Evolutionary conservation across 805 yeast genomes (phyloP).

Genomic region (Barnettozyma sp.): DNA sequence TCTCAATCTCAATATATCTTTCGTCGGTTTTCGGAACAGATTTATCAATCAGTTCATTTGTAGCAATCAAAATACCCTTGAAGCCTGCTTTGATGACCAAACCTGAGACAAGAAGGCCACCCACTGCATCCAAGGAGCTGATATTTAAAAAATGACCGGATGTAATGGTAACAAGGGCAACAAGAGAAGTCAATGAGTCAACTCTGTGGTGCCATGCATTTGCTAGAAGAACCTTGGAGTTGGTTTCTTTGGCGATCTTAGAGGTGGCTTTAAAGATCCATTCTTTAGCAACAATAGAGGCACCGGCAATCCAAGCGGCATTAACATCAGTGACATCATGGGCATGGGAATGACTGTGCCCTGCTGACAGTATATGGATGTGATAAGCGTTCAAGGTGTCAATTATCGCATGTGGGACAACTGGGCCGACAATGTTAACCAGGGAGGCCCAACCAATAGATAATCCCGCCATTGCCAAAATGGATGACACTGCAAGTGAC

Average conservation of each 20-base stretch:
- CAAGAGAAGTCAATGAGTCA: constrained; percentile 86
- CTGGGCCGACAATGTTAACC: constrained; percentile 57
- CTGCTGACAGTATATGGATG: constrained; percentile 35
- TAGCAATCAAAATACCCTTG: constrained; percentile 61
- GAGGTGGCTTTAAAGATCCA: constrained; percentile 80
- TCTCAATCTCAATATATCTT: constrained; percentile 38
- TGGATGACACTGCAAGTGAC: constrained; percentile 77
- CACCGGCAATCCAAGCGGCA: constrained; percentile 96
- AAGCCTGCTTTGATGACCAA: constrained; percentile 82
- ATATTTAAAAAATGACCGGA: constrained; percentile 74
- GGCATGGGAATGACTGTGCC: constrained; percentile 27
- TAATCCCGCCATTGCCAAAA: constrained; percentile 79
- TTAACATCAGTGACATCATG: constrained; percentile 58
- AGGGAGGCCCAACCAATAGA: constrained; percentile 87
- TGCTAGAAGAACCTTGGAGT: constrained; percentile 86
- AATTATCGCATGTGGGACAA: constrained; percentile 53
- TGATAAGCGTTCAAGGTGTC: constrained; percentile 49
- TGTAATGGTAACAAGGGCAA: constrained; percentile 82
- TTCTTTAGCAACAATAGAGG: constrained; percentile 81
- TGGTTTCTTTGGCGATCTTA: constrained; percentile 66
- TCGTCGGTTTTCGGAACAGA: constrained; percentile 48
- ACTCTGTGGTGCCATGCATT: constrained; percentile 99
- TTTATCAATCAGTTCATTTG: constrained; percentile 72
- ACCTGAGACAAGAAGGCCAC: constrained; percentile 80
- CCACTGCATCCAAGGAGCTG: constrained; percentile 85